phyloP scores from a whole-genome alignment of 139 green algal species.

The Chlorella sorokiniana region DNA sequence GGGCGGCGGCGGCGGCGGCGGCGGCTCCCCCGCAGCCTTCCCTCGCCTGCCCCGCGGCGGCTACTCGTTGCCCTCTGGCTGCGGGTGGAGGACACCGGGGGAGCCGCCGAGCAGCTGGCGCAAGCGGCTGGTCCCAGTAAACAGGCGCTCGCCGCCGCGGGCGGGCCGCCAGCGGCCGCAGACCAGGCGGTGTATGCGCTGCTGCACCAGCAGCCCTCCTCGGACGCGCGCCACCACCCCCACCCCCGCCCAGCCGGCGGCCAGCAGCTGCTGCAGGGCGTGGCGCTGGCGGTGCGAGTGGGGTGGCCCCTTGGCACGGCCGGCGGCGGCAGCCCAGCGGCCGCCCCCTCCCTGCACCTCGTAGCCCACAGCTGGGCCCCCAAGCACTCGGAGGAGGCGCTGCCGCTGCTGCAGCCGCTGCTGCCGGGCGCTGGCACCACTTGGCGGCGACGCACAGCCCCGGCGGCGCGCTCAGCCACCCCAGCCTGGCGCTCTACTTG shows the following conservation, averaged over 20 bases:
- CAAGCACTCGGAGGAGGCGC: constrained; percentile 30
- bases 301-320: not conserved
- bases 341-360: not conserved
- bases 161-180: not conserved
- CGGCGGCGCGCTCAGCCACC: constrained; percentile 34
- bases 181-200: constrained; percentile 19
- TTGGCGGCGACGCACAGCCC: constrained; percentile 41
- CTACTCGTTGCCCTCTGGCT: constrained; percentile 54
- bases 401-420: constrained; percentile 33
- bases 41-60: constrained; percentile 29
- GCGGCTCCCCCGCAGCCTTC: not conserved
- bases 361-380: constrained; percentile 29
- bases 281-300: constrained; percentile 1
- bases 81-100: constrained; percentile 37
- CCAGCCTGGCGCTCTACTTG: constrained; percentile 37
- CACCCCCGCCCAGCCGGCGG: not conserved
- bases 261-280: constrained; percentile 8
- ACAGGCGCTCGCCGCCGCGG: not conserved
- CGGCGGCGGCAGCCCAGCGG: not conserved
- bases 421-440: constrained; percentile 47
- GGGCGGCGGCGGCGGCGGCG: not conserved
- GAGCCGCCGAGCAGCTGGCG: not conserved
- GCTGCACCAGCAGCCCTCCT: constrained; percentile 12
- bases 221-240: not conserved
- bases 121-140: too few species aligned